Conservation (phyloP, 2,329 filamentous ascomycete species). For the Kalmusia sp. region DNA sequence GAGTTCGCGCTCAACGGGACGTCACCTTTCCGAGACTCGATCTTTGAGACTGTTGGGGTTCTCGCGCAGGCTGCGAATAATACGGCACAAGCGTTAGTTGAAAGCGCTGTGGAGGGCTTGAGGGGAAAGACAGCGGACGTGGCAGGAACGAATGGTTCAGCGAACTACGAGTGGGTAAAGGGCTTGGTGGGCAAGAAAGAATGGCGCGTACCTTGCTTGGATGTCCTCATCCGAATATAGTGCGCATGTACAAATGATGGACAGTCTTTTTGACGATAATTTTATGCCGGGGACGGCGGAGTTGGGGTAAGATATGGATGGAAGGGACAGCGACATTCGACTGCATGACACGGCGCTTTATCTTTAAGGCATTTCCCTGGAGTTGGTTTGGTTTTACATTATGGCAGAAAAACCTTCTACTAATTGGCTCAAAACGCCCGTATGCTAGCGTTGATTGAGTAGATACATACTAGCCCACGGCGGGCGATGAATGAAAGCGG, state of each 20-base stretch:
- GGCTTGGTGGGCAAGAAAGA: slow-evolving; percentile 82
- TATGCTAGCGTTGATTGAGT: too few relatives aligned
- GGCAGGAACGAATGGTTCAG: slow-evolving; percentile 72
- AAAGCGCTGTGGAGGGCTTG: slow-evolving; percentile 36
- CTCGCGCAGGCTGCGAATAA: slow-evolving; percentile 71
- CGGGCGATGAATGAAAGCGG: too few relatives aligned
- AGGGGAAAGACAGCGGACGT: slow-evolving; percentile 43
- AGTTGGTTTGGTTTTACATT: slow-evolving; percentile 14
- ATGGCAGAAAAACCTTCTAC: too few relatives aligned
- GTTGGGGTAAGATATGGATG: neutral
- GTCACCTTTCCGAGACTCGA: slow-evolving; percentile 64
- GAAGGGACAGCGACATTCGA: neutral
- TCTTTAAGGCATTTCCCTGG: slow-evolving; percentile 29
- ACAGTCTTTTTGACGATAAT: slow-evolving; percentile 3
- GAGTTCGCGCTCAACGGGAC: slow-evolving; percentile 40
- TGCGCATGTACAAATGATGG: neutral
- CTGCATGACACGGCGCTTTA: slow-evolving; percentile 26
- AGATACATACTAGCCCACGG: too few relatives aligned
- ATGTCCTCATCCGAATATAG: slow-evolving; percentile 77
- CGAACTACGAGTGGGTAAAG: slow-evolving; percentile 74
- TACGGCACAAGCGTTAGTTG: slow-evolving; percentile 40
- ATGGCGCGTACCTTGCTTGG: slow-evolving; percentile 90
- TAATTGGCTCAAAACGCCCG: too few relatives aligned
- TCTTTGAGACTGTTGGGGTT: slow-evolving; percentile 65
- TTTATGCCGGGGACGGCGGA: neutral